phyloP scores from a whole-genome alignment of 352 stramenopile species.

The Globisporangium sylvaticum region DNA sequence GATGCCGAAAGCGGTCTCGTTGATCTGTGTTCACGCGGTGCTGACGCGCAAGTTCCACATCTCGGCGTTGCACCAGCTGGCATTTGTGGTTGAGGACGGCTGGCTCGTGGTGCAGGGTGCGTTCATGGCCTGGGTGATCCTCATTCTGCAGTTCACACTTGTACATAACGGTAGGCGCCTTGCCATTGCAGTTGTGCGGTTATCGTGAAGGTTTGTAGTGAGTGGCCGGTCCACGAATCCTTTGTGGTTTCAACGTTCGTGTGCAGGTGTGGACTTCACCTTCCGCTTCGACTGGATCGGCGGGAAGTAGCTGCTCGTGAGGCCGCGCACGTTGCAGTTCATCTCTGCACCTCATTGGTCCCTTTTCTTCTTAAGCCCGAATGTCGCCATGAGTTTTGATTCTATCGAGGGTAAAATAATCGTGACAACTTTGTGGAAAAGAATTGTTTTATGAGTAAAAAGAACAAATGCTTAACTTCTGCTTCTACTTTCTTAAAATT shows the following conservation, averaged over 20 bases:
- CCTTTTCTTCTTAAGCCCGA: too few relatives aligned
- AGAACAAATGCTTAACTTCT: too few relatives aligned
- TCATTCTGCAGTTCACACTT: slow-evolving; percentile 1
- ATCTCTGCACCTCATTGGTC: too few relatives aligned
- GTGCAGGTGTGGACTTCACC: slow-evolving; percentile 1
- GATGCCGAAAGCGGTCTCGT: neutral
- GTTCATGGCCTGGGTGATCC: neutral
- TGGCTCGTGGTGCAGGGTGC: neutral
- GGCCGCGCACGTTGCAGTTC: too few relatives aligned
- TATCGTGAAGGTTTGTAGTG: neutral
- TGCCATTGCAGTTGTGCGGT: too few relatives aligned
- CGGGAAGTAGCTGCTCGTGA: neutral
- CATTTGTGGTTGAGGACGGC: slow-evolving; percentile 4
- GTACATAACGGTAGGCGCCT: neutral
- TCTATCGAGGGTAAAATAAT: too few relatives aligned
- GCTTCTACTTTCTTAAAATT: too few relatives aligned
- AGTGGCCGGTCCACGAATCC: neutral
- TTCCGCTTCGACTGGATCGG: neutral
- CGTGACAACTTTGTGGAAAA: too few relatives aligned
- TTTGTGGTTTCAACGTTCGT: too few relatives aligned
- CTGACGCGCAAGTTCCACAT: neutral
- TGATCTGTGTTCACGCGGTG: neutral
- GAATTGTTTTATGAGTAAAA: too few relatives aligned
- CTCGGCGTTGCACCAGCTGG: neutral
- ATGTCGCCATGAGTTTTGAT: too few relatives aligned